Evolutionary conservation across 805 yeast species (phyloP), one percentile per base, ranked within the genome.

Genomic region (Candida nemodendra): DNA sequence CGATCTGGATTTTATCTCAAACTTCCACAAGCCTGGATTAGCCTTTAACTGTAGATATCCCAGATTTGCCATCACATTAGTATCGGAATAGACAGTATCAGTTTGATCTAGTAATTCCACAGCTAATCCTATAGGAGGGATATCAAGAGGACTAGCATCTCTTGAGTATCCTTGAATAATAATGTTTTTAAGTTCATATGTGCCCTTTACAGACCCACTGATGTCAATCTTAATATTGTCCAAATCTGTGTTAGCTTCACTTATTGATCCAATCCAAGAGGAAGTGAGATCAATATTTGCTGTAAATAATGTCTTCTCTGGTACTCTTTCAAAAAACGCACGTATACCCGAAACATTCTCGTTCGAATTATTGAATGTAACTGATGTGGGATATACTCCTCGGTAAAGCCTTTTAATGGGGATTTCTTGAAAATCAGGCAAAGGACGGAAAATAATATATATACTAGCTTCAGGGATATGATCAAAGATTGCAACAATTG

Each of bases 21-120:
- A 56, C 2, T 63, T 57, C 82, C 86, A 85, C 3, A 69, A 31
- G 0, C 96, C 96, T 1, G 95, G 93, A 34, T 68, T 69, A 0
- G 84, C 79, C 45, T 76, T 76, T 31, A 93, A 65, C 60, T 90
- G 97, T 37, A 84, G 76, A 59, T 91, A 91, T 0, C 97, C 97
- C 45, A 82, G 67, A 27, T 84, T 81, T 1, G 81, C 73, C 93
- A 91, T 84, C 1, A 89, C 79, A 26, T 63, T 66, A 0, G 96
- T 82, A 46, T 80, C 87, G 1, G 72, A 64, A 12, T 37, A 55
- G 15, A 14, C 54, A 37, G 51, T 38, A 18, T 53, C 44, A 16
- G 40, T 33, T 13, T 33, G 18, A 32, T 46, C 47, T 7, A 27
- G 14, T 1, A 80, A 54, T 15, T 69, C 67, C 3, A 87, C 51